Conservation (phyloP, 2,329 filamentous ascomycete species). For the Atkinsonella hypoxylon region DNA sequence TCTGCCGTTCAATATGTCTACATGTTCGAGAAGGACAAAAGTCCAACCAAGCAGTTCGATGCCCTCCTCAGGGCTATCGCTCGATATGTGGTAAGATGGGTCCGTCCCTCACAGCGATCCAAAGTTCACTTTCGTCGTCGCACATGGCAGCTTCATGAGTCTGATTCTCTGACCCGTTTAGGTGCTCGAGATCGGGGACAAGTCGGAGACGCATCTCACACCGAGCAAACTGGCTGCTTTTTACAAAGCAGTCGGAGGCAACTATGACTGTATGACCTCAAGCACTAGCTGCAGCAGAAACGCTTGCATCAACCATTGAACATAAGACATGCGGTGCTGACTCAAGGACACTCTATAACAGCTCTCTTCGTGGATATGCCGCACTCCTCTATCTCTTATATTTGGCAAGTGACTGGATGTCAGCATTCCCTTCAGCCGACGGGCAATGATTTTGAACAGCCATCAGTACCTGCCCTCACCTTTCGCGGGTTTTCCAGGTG, state of each 20-base stretch:
- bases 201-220: slow-evolving; percentile 38
- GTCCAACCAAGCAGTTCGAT: slow-evolving; percentile 53
- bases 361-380: slow-evolving; percentile 69
- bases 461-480: slow-evolving; percentile 73
- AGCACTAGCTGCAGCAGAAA: neutral
- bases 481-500: slow-evolving; percentile 79
- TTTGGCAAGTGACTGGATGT: slow-evolving; percentile 85
- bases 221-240: slow-evolving; percentile 64
- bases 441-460: slow-evolving; percentile 59
- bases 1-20: slow-evolving; percentile 42
- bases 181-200: slow-evolving; percentile 48
- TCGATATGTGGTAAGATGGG: slow-evolving; percentile 52
- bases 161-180: slow-evolving; percentile 19
- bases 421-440: slow-evolving; percentile 75
- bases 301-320: neutral
- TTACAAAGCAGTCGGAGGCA: slow-evolving; percentile 61
- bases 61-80: slow-evolving; percentile 58
- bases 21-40: slow-evolving; percentile 57
- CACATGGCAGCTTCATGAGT: neutral
- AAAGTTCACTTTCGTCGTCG: neutral
- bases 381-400: slow-evolving; percentile 68
- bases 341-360: slow-evolving; percentile 14
- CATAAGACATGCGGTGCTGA: neutral
- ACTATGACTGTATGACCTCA: slow-evolving; percentile 52
- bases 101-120: neutral